Conservation (phyloP, 176 grass and related monocot species). For the Miscanthus lutarioriparius region DNA sequence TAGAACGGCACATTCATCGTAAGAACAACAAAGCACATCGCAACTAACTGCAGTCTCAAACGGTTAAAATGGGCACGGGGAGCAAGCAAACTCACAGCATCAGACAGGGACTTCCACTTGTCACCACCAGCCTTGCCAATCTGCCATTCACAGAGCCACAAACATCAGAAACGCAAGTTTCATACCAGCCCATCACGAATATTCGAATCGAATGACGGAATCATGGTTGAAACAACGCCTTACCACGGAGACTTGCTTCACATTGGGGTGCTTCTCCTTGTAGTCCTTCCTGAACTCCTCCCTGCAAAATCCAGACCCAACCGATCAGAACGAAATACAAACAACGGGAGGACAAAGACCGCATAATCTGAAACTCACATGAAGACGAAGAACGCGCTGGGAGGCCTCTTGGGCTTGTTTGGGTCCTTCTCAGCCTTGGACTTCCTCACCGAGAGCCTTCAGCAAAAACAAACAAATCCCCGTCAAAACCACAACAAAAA, state of each 20-base stretch:
- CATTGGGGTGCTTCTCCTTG: slow-evolving; percentile 81
- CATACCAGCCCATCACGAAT: accelerated
- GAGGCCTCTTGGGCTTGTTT: slow-evolving; percentile 85
- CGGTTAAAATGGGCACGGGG: not conserved
- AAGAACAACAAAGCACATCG: not conserved
- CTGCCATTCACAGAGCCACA: slow-evolving; percentile 27
- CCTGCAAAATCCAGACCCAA: slow-evolving; percentile 24
- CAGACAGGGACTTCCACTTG: slow-evolving; percentile 89
- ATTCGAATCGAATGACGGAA: not conserved
- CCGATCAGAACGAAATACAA: not conserved
- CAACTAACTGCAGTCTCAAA: not conserved
- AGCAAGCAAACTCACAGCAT: slow-evolving; percentile 47
- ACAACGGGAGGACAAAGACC: not conserved
- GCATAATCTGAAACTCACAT: slow-evolving; percentile 42
- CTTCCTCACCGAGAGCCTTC: slow-evolving; percentile 73
- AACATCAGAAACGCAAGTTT: not conserved
- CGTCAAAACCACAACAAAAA: slow-evolving; percentile 7
- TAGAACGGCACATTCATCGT: not conserved
- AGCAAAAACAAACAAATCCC: not conserved
- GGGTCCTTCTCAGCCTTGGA: slow-evolving; percentile 72
- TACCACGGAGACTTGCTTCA: slow-evolving; percentile 79
- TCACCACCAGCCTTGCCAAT: slow-evolving; percentile 92
- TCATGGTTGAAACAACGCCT: not conserved
- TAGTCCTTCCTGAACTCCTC: slow-evolving; percentile 83
- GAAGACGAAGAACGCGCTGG: slow-evolving; percentile 92